Conservation (phyloP, 768 basidiomycete species). For the Tylopilus plumbeoviolaceoides region DNA sequence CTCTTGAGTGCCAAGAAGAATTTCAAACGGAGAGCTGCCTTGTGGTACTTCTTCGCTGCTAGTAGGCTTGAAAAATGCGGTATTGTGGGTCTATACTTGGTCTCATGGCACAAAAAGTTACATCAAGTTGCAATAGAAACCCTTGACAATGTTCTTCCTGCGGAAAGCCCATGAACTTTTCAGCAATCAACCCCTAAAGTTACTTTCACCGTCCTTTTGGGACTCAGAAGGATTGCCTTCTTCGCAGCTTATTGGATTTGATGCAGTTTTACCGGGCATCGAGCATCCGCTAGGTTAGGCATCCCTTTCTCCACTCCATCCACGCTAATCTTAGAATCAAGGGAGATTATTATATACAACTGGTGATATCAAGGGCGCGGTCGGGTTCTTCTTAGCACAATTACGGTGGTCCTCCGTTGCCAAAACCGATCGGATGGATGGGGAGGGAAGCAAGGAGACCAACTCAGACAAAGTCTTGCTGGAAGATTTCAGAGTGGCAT, state of each 20-base stretch:
- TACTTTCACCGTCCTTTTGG: slow-evolving; percentile 79
- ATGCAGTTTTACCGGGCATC: slow-evolving; percentile 65
- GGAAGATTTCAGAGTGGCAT: slow-evolving; percentile 87
- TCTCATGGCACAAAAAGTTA: slow-evolving; percentile 3
- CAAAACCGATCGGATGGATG: slow-evolving; percentile 15
- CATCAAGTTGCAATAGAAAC: slow-evolving; percentile 52
- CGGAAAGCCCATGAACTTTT: slow-evolving; percentile 67
- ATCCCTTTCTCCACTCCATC: slow-evolving; percentile 2
- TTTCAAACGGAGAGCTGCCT: slow-evolving; percentile 58
- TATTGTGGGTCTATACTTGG: slow-evolving; percentile 51
- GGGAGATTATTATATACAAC: slow-evolving; percentile 87
- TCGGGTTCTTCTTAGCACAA: slow-evolving; percentile 71
- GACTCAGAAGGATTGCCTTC: slow-evolving; percentile 56
- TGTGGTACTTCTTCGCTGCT: slow-evolving; percentile 79
- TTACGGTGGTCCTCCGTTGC: slow-evolving; percentile 45
- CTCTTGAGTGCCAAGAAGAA: slow-evolving; percentile 57
- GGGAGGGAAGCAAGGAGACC: slow-evolving; percentile 29
- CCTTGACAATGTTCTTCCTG: slow-evolving; percentile 78
- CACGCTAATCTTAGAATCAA: slow-evolving; percentile 26
- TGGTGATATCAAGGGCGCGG: slow-evolving; percentile 77
- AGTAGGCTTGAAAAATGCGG: slow-evolving; percentile 79
- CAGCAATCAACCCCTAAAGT: slow-evolving; percentile 45
- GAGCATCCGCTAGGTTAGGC: slow-evolving; percentile 72
- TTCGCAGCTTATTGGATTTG: slow-evolving; percentile 43
- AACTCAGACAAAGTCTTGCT: slow-evolving; percentile 65